phyloP scores from a whole-genome alignment of 805 yeast species.

The Saturnispora ahearnii region DNA sequence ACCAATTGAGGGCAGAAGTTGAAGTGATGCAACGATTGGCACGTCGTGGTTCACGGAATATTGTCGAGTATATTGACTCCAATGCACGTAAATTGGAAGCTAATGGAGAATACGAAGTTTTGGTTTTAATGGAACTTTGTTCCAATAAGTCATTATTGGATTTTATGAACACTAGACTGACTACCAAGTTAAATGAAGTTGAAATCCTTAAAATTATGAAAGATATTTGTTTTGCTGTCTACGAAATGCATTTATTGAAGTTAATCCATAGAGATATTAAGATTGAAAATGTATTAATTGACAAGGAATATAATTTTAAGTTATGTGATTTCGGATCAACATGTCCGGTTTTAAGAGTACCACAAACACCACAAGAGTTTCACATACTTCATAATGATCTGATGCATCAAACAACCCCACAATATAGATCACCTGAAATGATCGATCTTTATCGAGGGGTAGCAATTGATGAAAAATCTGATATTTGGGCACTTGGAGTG shows the following conservation, averaged over 20 bases:
- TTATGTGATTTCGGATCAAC: conserved; percentile 94
- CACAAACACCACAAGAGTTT: conserved; percentile 64
- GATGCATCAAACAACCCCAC: conserved; percentile 88
- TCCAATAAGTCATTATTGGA: conserved; percentile 71
- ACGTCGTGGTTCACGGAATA: conserved; percentile 57
- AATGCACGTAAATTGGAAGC: conserved; percentile 70
- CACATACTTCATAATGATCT: conserved; percentile 76
- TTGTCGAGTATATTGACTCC: conserved; percentile 89
- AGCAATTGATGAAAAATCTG: conserved; percentile 87
- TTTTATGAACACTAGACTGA: conserved; percentile 78
- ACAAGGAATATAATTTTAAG: conserved; percentile 59
- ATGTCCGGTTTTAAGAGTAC: conserved; percentile 60
- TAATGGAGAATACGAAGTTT: conserved; percentile 61
- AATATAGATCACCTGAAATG: conserved; percentile 95
- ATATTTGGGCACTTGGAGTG: conserved; percentile 95
- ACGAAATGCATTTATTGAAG: conserved; percentile 74
- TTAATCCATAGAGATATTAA: conserved; percentile 89
- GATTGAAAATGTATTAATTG: conserved; percentile 87
- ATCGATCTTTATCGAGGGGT: conserved; percentile 73
- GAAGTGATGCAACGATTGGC: conserved; percentile 86
- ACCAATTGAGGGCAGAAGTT: conserved; percentile 83
- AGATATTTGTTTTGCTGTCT: conserved; percentile 71
- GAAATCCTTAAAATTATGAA: conserved; percentile 79
- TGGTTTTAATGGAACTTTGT: conserved; percentile 89
- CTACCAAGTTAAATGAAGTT: conserved; percentile 63